Evolutionary conservation across 371 early-diverging fungal species (phyloP).

Genomic region (Nematocida sp.): DNA sequence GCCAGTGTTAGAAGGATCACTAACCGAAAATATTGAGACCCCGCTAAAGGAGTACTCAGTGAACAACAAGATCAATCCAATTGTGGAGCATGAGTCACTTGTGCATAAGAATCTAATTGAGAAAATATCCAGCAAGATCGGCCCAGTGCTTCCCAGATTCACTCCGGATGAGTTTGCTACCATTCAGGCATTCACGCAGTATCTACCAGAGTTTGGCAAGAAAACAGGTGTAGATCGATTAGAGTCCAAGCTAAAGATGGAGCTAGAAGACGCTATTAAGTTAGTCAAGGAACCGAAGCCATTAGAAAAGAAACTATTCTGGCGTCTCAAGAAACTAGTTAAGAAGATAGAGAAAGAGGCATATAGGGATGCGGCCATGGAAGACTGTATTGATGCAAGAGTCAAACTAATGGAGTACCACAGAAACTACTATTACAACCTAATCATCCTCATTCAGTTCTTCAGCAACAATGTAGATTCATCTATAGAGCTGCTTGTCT

Average conservation of each 20-base stretch:
- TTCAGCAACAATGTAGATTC: slow-evolving; percentile 2
- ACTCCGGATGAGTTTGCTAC: background rate
- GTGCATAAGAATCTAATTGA: background rate
- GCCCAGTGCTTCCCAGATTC: background rate
- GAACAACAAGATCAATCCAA: background rate
- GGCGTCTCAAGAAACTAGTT: background rate
- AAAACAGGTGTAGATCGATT: background rate
- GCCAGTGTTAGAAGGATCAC: background rate
- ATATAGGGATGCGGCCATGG: background rate
- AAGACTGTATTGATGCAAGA: background rate
- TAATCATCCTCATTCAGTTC: slow-evolving; percentile 9
- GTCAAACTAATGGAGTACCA: background rate
- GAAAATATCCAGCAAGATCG: background rate
- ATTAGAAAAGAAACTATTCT: background rate
- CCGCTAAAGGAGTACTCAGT: background rate
- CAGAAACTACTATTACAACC: slow-evolving; percentile 33
- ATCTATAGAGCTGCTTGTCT: background rate
- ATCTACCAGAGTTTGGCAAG: background rate
- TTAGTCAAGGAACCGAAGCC: background rate
- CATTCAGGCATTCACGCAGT: background rate
- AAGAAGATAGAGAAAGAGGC: background rate
- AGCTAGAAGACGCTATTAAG: background rate
- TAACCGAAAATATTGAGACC: background rate
- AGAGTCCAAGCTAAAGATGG: background rate
- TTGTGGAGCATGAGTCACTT: background rate